Base-by-base conservation (phyloP, 2,329 filamentous ascomycete genomes). In the Pestalotiopsis sp. region DNA sequence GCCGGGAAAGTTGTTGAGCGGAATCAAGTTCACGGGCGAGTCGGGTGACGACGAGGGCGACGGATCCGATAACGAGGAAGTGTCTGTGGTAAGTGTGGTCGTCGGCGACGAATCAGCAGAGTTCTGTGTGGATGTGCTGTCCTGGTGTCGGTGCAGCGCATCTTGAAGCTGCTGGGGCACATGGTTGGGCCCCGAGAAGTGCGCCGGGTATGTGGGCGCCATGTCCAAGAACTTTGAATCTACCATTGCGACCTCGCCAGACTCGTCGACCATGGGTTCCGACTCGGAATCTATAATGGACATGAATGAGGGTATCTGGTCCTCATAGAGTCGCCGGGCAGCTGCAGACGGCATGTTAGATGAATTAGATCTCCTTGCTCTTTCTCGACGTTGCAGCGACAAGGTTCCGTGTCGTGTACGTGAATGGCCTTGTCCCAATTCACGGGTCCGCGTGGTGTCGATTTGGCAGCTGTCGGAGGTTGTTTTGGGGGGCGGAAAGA, bases 101-200 rank as follows among this genome's bases (percentile, higher is more conserved):
- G 95, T 98, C 1, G 96, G 96, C 9, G 95, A 98, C 25, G 95
- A 97, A 76, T 97, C 95, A 57, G 93, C 93, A 1, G 96, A 93
- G 67, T 87, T 87, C 71, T 92, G 91, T 2, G 92, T 93, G 7
- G 91, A 95, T n/a, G 89, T 91, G 82, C 92, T 94, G 77, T 93
- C 88, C 77, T 90, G 87, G 78, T 93, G 92, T 76, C 91, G 90
- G 80, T 94, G 92, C 72, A 84, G 83, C 70, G 83, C 77, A 73
- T 87, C 85, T 3, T 75, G 75, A 57, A 81, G 78, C 20, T 80
- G 71, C 69, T 82, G 81, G 67, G 78, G 56, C 58, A 70, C 68
- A 60, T 71, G 72, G 56, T 72, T 70, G 45, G 71, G 58, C 13
- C 59, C 59, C 13, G 59, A 20, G 13, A 74, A 73, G 69, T 83